These are phyloP conservation scores for Hemisphaericaspora nanyangensis DNA, from an alignment of 805 yeast genomes.

Conservation along the genomic window DNA sequence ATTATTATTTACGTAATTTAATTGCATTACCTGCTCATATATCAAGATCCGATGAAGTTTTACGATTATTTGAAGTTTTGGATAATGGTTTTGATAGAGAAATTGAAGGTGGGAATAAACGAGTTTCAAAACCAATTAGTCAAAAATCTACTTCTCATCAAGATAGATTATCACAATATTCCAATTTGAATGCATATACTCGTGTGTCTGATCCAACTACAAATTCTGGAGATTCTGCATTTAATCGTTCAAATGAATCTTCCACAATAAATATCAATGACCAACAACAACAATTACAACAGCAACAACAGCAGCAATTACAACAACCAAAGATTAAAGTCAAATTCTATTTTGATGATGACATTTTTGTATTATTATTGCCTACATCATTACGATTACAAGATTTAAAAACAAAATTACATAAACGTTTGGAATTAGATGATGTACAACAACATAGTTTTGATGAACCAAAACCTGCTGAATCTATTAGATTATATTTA, in stretches of 20 bases:
- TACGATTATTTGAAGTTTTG: slow-evolving; percentile 63
- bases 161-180: slow-evolving; percentile 51
- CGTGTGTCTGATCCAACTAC: slow-evolving; percentile 7
- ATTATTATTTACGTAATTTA: slow-evolving; percentile 51
- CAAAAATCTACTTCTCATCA: slow-evolving; percentile 44
- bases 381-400: slow-evolving; percentile 44
- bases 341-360: slow-evolving; percentile 76
- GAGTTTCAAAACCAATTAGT: slow-evolving; percentile 35
- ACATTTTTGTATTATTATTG: slow-evolving; percentile 68
- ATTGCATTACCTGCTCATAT: slow-evolving; percentile 74
- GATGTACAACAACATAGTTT: slow-evolving; percentile 12
- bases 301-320: slow-evolving; percentile 18
- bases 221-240: slow-evolving; percentile 18
- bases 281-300: slow-evolving; percentile 2
- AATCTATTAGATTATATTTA: slow-evolving; percentile 30
- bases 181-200: slow-evolving; percentile 23
- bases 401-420: slow-evolving; percentile 50
- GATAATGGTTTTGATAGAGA: slow-evolving; percentile 62
- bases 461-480: slow-evolving; percentile 8
- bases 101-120: slow-evolving; percentile 15
- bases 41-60: slow-evolving; percentile 63
- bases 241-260: slow-evolving; percentile 12
- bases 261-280: slow-evolving; percentile 16
- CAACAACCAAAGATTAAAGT: slow-evolving; percentile 47
- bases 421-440: slow-evolving; percentile 45